Conservation (phyloP, 176 grass and related monocot species). For the Lolium rigidum region DNA sequence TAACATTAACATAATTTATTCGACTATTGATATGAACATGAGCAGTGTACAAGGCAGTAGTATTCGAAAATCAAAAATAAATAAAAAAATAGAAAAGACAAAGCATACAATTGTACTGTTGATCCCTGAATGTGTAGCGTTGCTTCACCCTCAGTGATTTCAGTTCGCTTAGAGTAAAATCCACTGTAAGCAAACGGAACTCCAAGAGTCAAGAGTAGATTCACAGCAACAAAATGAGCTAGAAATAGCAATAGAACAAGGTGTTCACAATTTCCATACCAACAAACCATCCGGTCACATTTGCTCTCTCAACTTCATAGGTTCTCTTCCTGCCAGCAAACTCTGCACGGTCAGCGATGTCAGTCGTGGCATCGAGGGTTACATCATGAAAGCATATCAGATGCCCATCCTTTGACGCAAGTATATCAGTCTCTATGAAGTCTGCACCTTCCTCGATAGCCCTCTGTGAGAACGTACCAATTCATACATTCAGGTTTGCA, state of each 20-base stretch:
- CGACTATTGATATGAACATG: neutral
- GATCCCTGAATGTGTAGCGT: conserved; percentile 42
- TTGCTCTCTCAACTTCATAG: conserved; percentile 61
- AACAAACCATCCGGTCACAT: conserved; percentile 64
- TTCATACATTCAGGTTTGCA: neutral
- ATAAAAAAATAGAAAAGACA: neutral
- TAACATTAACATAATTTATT: neutral
- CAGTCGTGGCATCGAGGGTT: conserved; percentile 59
- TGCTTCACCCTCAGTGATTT: neutral
- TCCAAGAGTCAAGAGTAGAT: neutral
- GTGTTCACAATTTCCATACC: conserved; percentile 33
- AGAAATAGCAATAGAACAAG: neutral
- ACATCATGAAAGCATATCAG: conserved; percentile 80
- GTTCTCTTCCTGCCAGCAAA: conserved; percentile 69
- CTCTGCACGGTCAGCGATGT: conserved; percentile 45
- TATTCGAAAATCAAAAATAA: neutral
- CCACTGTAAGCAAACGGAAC: neutral
- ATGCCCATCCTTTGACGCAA: conserved; percentile 64
- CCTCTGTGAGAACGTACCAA: conserved; percentile 51
- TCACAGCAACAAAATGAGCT: neutral
- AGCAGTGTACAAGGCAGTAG: neutral
- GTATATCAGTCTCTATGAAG: conserved; percentile 82
- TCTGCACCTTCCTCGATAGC: conserved; percentile 78
- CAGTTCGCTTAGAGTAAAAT: neutral
- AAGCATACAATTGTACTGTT: conserved; percentile 68